These are phyloP conservation scores for Cordia subcordata DNA, from an alignment of 257 asterid genomes.

Conservation along the genomic window DNA sequence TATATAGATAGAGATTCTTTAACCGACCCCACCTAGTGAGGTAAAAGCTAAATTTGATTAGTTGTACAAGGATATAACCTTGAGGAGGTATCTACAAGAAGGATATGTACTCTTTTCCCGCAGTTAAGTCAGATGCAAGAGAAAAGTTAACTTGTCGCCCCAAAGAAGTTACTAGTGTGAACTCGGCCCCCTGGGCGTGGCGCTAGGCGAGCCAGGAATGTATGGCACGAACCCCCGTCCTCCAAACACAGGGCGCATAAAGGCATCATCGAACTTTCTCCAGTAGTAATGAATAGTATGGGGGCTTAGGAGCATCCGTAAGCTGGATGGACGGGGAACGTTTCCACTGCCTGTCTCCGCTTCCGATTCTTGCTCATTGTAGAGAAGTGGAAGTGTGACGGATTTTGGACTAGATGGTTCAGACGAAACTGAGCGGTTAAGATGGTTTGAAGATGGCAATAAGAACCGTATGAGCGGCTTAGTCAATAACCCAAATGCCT, in stretches of 20 bases:
- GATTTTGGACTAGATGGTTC: constrained; percentile 35
- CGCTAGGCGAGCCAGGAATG: constrained; percentile 16
- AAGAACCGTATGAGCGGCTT: constrained; percentile 53
- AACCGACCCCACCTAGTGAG: too few relatives aligned
- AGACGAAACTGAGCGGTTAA: not conserved
- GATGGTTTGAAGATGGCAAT: constrained; percentile 26
- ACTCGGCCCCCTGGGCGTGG: constrained; percentile 22
- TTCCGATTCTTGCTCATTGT: constrained; percentile 18
- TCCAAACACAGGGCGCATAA: constrained; percentile 71
- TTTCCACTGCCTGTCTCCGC: not conserved
- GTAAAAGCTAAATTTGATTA: too few relatives aligned
- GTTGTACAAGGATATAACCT: too few relatives aligned
- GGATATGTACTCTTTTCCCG: too few relatives aligned
- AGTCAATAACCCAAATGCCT: constrained; percentile 69
- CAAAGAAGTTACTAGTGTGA: not conserved
- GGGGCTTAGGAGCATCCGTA: constrained; percentile 49
- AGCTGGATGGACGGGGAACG: constrained; percentile 23
- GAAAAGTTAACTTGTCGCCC: too few relatives aligned
- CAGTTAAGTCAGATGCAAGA: too few relatives aligned
- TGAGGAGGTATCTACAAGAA: too few relatives aligned
- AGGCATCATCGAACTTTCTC: constrained; percentile 53
- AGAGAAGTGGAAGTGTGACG: constrained; percentile 34
- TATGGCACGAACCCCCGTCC: constrained; percentile 34
- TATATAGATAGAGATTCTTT: too few relatives aligned
- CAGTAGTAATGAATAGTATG: constrained; percentile 48